Conservation (phyloP, 2,329 filamentous ascomycete genomes). For the Xylaria sp. region DNA sequence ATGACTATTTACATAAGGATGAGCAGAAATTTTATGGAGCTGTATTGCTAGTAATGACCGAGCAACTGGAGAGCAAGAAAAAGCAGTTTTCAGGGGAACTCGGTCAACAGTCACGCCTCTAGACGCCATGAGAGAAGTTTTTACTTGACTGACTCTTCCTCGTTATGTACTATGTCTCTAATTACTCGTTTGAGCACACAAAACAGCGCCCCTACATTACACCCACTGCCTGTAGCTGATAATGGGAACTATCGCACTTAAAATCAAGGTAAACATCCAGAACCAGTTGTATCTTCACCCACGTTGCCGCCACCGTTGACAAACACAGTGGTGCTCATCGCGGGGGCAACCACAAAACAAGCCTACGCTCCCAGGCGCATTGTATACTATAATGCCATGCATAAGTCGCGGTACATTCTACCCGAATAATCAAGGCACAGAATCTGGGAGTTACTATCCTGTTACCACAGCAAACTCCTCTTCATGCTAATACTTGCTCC, state of each 20-base stretch:
- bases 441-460: neutral
- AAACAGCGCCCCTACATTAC: neutral
- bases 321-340: neutral
- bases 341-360: neutral
- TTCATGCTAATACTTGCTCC: neutral
- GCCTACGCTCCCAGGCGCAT: neutral
- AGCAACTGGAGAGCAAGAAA: neutral
- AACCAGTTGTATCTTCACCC: neutral
- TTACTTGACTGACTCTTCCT: neutral
- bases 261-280: neutral
- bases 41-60: too few relatives aligned
- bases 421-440: neutral
- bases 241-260: neutral
- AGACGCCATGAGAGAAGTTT: neutral
- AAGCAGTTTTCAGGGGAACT: neutral
- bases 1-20: too few relatives aligned
- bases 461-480: neutral
- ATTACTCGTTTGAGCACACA: neutral
- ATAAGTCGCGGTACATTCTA: neutral
- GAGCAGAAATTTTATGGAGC: too few relatives aligned
- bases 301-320: neutral
- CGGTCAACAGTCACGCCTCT: neutral
- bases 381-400: neutral
- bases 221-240: neutral
- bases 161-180: neutral